Base-by-base conservation (phyloP, 106 monocot genomes). In the Cymbidium sinense region DNA sequence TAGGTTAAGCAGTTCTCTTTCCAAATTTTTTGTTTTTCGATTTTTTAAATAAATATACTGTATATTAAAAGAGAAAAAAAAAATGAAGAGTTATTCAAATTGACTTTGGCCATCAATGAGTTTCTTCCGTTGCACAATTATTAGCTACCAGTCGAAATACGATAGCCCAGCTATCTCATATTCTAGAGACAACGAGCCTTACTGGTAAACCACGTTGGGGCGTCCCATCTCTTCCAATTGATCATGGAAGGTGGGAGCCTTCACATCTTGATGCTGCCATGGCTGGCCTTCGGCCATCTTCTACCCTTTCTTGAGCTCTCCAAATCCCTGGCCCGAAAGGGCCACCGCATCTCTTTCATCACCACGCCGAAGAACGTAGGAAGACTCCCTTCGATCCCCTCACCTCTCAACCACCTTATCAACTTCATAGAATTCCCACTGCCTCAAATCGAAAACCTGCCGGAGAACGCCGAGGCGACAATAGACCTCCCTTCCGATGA, bases 201-300 rank as follows among this genome's bases (percentile, higher is more conserved):
- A n/a, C n/a, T n/a, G n/a, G n/a, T n/a, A n/a, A n/a, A n/a, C n/a
- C n/a, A n/a, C n/a, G n/a, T n/a, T n/a, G 37, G 37, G 7, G 0
- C 37, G 37, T 7, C 37, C 7, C 37, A 39, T 39, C 37, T 39
- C 3, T 7, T 39, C 37, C 37, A 3, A 4, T 39, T 39, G 5
- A 1, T 1, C 0, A 47, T 47, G 58, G 58, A 58, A 58, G 8
- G 58, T n/a, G 58, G 23, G 23, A 58, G 47, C 2, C 64, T 85
- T 20, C 23, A 71, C 51, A 79, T 89, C 34, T 4, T 93, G 70
- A 90, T 93, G 93, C 82, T 93, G 3, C 90, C 93, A 79, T 93
- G 93, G 88, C 81, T 93, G 0, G 93, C 93, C 18, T 84, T 90
- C 61, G 90, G 93, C 81, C 90, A 93, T 55, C 27, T 86, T 18